A percentile compares a stretch with the other conserved stretches of the same genome.
Evolutionary conservation across 495 filamentous ascomycete genomes (phyloP).

Genomic region (Lophiostoma macrostomum): DNA sequence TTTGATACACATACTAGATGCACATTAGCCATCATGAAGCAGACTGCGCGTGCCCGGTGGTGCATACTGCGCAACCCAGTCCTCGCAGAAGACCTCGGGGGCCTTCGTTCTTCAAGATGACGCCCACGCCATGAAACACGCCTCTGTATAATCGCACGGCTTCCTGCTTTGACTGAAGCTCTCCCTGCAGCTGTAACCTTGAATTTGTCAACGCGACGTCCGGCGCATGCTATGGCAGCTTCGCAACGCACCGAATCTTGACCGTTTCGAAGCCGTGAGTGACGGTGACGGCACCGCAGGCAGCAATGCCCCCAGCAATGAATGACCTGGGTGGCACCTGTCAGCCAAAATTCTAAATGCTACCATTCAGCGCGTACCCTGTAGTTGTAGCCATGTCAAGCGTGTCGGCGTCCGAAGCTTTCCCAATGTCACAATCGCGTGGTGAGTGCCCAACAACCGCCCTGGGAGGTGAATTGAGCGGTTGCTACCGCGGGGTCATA

Average conservation of each 20-base stretch:
- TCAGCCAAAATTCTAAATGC: not conserved
- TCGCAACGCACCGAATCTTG: slow-evolving; percentile 76
- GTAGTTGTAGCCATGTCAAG: slow-evolving; percentile 13
- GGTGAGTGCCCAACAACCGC: too few relatives aligned
- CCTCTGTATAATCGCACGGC: slow-evolving; percentile 85
- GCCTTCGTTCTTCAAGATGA: slow-evolving; percentile 91
- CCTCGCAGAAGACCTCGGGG: slow-evolving; percentile 81
- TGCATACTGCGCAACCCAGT: slow-evolving; percentile 74
- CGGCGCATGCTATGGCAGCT: not conserved
- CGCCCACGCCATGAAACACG: slow-evolving; percentile 85
- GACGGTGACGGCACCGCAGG: slow-evolving; percentile 94
- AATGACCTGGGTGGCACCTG: slow-evolving; percentile 56
- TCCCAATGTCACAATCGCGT: too few relatives aligned
- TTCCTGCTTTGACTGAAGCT: slow-evolving; percentile 81
- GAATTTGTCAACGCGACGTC: slow-evolving; percentile 14
- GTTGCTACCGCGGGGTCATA: too few relatives aligned
- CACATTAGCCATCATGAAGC: slow-evolving; percentile 5
- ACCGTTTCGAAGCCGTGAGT: slow-evolving; percentile 98
- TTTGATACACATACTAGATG: slow-evolving; percentile 86
- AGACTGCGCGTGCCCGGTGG: not conserved
- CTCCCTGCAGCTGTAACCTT: slow-evolving; percentile 93
- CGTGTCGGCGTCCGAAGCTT: too few relatives aligned
- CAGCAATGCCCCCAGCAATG: slow-evolving; percentile 91
- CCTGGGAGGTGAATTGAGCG: too few relatives aligned
- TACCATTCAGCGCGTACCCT: slow-evolving; percentile 15